These are phyloP conservation scores for Candida incommunis DNA, from an alignment of 805 yeast species.

Conservation along the genomic window DNA sequence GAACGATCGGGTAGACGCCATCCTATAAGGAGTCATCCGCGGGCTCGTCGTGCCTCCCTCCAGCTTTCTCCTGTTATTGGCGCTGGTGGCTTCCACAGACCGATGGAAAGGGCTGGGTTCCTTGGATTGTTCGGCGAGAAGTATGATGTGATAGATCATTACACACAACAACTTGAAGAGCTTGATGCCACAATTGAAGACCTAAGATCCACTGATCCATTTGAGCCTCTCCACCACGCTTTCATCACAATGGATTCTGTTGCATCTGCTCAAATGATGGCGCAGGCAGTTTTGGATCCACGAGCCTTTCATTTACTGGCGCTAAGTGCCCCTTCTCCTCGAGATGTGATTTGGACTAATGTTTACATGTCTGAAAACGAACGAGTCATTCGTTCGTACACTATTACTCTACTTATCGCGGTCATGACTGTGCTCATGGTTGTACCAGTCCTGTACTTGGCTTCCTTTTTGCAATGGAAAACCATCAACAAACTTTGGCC, in stretches of 20 bases:
- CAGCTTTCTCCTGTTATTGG: neutral
- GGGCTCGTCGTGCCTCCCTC: conserved; percentile 4
- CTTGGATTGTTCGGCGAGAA: conserved; percentile 50
- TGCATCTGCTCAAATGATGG: conserved; percentile 91
- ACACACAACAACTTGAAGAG: conserved; percentile 49
- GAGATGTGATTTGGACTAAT: conserved; percentile 87
- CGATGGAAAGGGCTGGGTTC: conserved; percentile 44
- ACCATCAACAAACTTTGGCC: conserved; percentile 79
- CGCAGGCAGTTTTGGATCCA: conserved; percentile 90
- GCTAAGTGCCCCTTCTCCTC: conserved; percentile 87
- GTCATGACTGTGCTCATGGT: conserved; percentile 58
- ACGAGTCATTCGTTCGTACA: conserved; percentile 47
- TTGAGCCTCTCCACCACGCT: conserved; percentile 78
- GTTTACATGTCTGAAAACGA: conserved; percentile 67
- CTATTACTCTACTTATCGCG: conserved; percentile 54
- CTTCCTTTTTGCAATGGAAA: conserved; percentile 66
- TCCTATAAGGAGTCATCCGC: no score
- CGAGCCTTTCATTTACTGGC: conserved; percentile 73
- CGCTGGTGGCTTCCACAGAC: conserved; percentile 29
- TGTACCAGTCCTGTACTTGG: conserved; percentile 72
- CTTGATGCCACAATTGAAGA: conserved; percentile 56
- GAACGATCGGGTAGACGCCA: no score
- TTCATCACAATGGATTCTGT: conserved; percentile 91
- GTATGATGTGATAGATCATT: conserved; percentile 73
- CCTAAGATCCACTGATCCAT: conserved; percentile 48